These are phyloP conservation scores for Suillus luteus DNA, from an alignment of 768 basidiomycete genomes.

Conservation along the genomic window DNA sequence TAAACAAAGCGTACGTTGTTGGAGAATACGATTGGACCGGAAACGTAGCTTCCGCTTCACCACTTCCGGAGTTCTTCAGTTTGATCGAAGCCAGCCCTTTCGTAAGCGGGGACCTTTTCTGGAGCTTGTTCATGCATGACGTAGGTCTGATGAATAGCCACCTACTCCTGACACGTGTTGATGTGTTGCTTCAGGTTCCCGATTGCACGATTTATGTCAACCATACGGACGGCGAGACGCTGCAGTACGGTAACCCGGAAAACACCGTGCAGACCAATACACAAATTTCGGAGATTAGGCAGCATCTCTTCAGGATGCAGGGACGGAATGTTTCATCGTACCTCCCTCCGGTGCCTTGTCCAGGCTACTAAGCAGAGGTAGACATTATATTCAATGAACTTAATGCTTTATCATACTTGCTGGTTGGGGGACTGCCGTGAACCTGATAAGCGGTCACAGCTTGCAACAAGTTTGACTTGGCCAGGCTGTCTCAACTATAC, in stretches of 20 bases:
- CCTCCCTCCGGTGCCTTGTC: conserved; percentile 16
- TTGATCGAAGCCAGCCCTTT: conserved; percentile 14
- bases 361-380: conserved; percentile 9
- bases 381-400: background rate
- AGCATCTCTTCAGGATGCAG: conserved; percentile 14
- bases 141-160: background rate
- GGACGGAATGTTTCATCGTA: conserved; percentile 10
- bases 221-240: conserved; percentile 11
- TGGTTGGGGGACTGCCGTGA: background rate
- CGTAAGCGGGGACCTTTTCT: conserved; percentile 24
- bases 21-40: conserved; percentile 32
- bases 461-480: background rate
- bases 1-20: conserved; percentile 23
- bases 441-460: background rate
- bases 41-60: conserved; percentile 18
- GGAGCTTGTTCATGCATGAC: conserved; percentile 33
- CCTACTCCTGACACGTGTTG: background rate
- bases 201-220: conserved; percentile 13
- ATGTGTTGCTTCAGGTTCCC: conserved; percentile 14
- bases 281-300: conserved; percentile 9
- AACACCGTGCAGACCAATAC: conserved; percentile 8
- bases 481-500: background rate
- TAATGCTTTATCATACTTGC: background rate
- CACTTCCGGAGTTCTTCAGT: conserved; percentile 19
- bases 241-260: conserved; percentile 13